phyloP scores from a whole-genome alignment of 306 rosid genomes.

The Vicia faba region DNA sequence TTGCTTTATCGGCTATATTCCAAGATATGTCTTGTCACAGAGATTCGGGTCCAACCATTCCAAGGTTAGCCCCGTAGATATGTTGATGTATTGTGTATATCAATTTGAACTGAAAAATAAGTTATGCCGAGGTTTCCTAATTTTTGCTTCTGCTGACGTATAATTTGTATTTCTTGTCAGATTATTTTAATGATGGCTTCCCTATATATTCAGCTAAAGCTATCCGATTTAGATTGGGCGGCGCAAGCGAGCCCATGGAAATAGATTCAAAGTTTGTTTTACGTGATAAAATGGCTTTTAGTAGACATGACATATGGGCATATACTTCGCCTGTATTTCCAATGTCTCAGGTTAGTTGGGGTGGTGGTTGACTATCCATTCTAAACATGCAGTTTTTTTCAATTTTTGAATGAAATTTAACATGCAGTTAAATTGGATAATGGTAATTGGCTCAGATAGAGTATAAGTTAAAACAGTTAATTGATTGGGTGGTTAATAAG shows the following conservation, averaged over 20 bases:
- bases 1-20: constrained; percentile 54
- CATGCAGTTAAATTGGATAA: constrained; percentile 6
- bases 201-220: constrained; percentile 67
- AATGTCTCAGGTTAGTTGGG: constrained; percentile 57
- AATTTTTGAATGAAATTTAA: constrained; percentile 5
- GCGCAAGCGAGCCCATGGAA: constrained; percentile 28
- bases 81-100: constrained; percentile 4
- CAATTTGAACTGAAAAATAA: constrained; percentile 22
- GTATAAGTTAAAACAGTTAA: background rate
- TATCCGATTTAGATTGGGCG: constrained; percentile 63
- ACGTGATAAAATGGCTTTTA: background rate
- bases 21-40: constrained; percentile 56
- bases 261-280: background rate
- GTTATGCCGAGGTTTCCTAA: constrained; percentile 21
- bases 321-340: constrained; percentile 71
- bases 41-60: constrained; percentile 65
- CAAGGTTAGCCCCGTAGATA: constrained; percentile 50
- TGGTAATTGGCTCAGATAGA: constrained; percentile 4
- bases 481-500: background rate
- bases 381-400: constrained; percentile 4
- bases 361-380: background rate
- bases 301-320: constrained; percentile 48
- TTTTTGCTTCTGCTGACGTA: constrained; percentile 34
- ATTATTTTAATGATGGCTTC: constrained; percentile 55
- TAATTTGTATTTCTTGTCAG: constrained; percentile 47